Evolutionary conservation across 768 basidiomycete genomes (phyloP), one percentile per base, ranked within the genome.

Genomic region (Mrakia gelida): DNA sequence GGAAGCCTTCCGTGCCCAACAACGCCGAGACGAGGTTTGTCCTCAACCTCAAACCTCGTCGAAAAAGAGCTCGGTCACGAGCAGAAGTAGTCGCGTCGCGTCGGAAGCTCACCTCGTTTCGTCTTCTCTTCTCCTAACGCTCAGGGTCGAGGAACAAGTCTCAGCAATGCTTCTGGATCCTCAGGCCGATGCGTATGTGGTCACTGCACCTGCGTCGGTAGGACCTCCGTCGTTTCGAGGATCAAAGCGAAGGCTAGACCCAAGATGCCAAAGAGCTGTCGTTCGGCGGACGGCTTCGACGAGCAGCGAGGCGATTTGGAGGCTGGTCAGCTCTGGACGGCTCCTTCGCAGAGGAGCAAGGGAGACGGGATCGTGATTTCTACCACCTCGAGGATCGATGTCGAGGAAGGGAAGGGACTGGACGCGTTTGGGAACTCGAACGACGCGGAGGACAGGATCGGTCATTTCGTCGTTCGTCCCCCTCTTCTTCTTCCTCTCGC

Each of bases 1-100:
- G 63, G 63, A 65, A 65, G 63, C 63, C 3, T 65, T 65, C 32
- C 63, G 63, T 21, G 63, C 63, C 23, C 63, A 65, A 18, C 63
- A 65, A 18, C 63, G 63, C 3, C 63, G 63, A 38, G 63, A 65
- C 30, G 63, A 65, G 32, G 63, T 32, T 10, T 11, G n/a, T 59
- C 4, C 9, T 28, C 4, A 28, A 21, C 23, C 16, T 5, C 6
- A 56, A 21, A 3, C 23, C 54, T 21, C 16, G 23, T 23, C 6
- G 10, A n/a, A 26, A 10, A n/a, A 26, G 45, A 45, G 45, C 9
- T 45, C 45, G 49, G 3, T 52, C 49, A 18, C 15, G 18, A 16
- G 9, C 49, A 52, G 4, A 16, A 52, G 49, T 5, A 10, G 49
- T 52, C 49, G 49, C 7, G 15, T 52, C 18, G 9, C 18, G 1